Conservation (phyloP, 2,329 filamentous ascomycete species). For the Magnaporthiopsis poae region DNA sequence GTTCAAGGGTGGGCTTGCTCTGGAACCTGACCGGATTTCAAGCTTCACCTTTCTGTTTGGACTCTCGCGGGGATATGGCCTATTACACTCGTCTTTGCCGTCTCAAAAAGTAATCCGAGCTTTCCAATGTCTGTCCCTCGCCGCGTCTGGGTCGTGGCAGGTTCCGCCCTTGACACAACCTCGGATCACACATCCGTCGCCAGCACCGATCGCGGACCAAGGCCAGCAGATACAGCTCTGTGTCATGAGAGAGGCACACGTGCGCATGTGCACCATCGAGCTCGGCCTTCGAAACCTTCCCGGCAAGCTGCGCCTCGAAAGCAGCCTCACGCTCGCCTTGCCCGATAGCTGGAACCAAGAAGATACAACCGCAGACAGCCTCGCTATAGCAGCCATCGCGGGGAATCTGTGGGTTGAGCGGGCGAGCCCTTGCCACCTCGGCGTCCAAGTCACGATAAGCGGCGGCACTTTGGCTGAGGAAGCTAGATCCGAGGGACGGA, state of each 20-base stretch:
- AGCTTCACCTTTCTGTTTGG: not conserved
- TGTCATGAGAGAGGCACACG: constrained; percentile 5
- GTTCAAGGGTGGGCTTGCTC: no score
- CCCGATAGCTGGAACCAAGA: not conserved
- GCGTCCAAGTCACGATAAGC: constrained; percentile 22
- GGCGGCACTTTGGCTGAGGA: not conserved
- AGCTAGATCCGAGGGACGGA: not conserved
- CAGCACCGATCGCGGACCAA: not conserved
- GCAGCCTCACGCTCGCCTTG: not conserved
- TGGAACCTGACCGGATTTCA: no score
- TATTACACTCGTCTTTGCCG: not conserved
- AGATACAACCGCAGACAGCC: not conserved
- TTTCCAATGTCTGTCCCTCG: not conserved
- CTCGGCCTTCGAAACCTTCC: constrained; percentile 1
- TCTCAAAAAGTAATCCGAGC: not conserved
- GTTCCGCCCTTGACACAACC: not conserved
- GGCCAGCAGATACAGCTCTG: no score
- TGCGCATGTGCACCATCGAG: constrained; percentile 3
- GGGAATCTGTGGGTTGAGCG: constrained; percentile 7
- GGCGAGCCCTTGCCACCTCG: constrained; percentile 8
- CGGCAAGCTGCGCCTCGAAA: not conserved
- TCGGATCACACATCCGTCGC: not conserved
- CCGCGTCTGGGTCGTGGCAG: not conserved
- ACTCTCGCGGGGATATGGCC: not conserved
- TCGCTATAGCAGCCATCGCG: not conserved